Evolutionary conservation across 805 yeast species (phyloP), one percentile per base, ranked within the genome.

Genomic region (Candida qinlingensis): DNA sequence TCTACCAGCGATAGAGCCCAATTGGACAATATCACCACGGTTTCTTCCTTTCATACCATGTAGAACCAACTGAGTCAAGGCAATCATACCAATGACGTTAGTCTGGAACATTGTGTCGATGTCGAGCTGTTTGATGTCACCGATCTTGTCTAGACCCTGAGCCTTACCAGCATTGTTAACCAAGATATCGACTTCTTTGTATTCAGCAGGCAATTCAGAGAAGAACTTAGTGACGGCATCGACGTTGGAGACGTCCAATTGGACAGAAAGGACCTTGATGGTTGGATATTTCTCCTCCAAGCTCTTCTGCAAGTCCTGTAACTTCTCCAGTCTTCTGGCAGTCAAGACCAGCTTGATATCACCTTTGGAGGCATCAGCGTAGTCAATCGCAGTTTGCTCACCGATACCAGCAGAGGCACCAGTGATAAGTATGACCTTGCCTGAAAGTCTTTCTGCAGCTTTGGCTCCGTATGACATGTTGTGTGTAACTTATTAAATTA

Each of bases 361-460:
- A 33, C 96, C 96, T 42, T 79, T 72, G 26, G 92, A 74, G 12
- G 89, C 87, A 26, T 62, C 81, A 39, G 96, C 94, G 56, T 88
- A 81, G 64, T 91, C 96, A 42, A 75, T 67, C 12, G 97, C 98
- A 9, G 97, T 90, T 46, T 96, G 94, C 56, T 80, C 81, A 10
- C 98, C 99, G 60, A 92, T 92, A 48, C 98, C 98, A 12, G 96
- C 82, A 28, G 96, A 87, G 7, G 98, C 98, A 53, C 98, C 98
- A n/a, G 98, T 88, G 60, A 92, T 85, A 39, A 92, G 76, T 33
- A 88, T 76, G 19, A 83, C 80, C 64, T 92, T 91, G 43, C 85
- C 85, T 26, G 85, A 81, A 34, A 92, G 73, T 64, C 97, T 79
- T 64, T 83, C 83, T 39, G 91, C 87, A 46, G 96, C 94, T 62